These are phyloP conservation scores for Dendrobium catenatum DNA, from an alignment of 106 monocot genomes.

Conservation along the genomic window DNA sequence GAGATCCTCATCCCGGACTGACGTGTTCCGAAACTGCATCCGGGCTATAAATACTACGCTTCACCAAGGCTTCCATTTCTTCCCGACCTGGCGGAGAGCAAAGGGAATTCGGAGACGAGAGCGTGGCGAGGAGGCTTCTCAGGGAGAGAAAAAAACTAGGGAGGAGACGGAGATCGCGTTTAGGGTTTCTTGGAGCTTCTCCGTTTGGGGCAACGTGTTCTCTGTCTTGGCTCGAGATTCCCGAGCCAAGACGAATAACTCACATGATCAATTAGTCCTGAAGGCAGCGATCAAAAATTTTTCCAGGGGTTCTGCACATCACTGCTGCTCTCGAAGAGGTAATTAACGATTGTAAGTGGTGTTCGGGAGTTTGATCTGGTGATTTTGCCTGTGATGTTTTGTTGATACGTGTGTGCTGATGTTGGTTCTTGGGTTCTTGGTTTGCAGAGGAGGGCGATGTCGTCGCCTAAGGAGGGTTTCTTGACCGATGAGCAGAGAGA, in stretches of 20 bases:
- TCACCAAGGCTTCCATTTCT: background rate
- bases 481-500: constrained; percentile 65
- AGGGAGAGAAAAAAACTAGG: background rate
- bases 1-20: background rate
- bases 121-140: background rate
- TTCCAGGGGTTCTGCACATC: background rate
- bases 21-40: constrained; percentile 11
- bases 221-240: constrained; percentile 15
- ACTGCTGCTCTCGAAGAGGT: background rate
- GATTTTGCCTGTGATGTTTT: background rate
- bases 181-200: background rate
- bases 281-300: background rate
- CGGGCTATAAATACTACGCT: background rate
- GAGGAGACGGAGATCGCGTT: background rate
- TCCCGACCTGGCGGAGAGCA: background rate
- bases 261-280: background rate
- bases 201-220: background rate
- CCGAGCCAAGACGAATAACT: constrained; percentile 14
- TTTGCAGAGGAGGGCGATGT: constrained; percentile 22
- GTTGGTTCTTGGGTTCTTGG: background rate
- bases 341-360: background rate
- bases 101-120: background rate
- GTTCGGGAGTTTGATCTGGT: background rate
- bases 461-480: constrained; percentile 66
- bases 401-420: background rate